These are phyloP conservation scores for Albatrellus ellisii DNA, from an alignment of 768 basidiomycete genomes.

Conservation along the genomic window DNA sequence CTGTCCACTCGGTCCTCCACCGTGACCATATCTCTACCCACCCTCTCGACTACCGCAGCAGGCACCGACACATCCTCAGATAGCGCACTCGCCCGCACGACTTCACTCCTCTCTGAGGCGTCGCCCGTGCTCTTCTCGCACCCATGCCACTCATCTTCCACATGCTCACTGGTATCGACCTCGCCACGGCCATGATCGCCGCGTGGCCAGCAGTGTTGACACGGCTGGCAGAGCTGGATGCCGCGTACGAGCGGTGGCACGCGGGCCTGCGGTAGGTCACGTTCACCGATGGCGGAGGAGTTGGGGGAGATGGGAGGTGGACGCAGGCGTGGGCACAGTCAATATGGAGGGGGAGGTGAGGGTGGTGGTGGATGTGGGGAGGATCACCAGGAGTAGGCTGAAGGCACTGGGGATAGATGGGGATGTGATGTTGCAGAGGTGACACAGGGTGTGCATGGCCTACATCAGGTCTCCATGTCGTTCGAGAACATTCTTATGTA, in stretches of 20 bases:
- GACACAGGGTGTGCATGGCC: not conserved
- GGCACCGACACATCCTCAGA: not conserved
- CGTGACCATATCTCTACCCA: no score
- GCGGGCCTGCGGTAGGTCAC: conserved; percentile 80
- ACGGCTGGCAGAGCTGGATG: conserved; percentile 64
- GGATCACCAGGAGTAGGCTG: conserved; percentile 64
- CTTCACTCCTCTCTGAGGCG: conserved; percentile 47
- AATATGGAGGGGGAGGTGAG: conserved; percentile 32
- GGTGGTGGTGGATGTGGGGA: conserved; percentile 60
- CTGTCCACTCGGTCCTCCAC: no score
- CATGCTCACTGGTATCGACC: conserved; percentile 45
- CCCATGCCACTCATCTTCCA: conserved; percentile 23
- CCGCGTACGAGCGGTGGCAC: conserved; percentile 59
- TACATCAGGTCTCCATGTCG: no score
- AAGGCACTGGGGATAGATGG: conserved; percentile 27
- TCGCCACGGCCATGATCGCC: conserved; percentile 33
- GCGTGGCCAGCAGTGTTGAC: conserved; percentile 42
- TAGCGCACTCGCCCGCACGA: not conserved
- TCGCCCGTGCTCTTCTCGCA: conserved; percentile 40
- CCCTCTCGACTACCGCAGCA: not conserved
- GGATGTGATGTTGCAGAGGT: conserved; percentile 13
- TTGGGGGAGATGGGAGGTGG: conserved; percentile 74
- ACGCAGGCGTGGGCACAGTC: conserved; percentile 31
- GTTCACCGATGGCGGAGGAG: conserved; percentile 69
- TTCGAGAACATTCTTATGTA: no score